Base-by-base conservation (phyloP, 176 grass and related monocot genomes). In the Oryza nivara region DNA sequence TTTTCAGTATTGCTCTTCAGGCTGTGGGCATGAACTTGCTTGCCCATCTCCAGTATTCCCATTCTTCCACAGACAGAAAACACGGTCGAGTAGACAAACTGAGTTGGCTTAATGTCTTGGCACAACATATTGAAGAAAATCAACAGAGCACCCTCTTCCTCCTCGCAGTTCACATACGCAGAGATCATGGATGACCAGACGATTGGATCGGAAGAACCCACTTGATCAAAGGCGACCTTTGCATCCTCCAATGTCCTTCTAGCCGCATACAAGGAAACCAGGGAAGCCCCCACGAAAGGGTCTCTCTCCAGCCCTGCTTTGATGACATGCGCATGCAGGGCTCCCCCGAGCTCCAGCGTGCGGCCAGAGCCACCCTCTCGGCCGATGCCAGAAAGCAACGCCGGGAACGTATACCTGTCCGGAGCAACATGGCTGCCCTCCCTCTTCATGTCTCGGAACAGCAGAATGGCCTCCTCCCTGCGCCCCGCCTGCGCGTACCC, bases 291-390 rank as follows among this genome's bases (percentile, higher is more conserved):
- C 12, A 89, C 76, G 52, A 89, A 89, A 0, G 70, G 72, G 76
- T 89, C 88, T 52, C 47, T 85, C n/a, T 85, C 77, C 82, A 85
- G 60, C 9, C 82, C 82, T 9, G 71, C 78, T 79, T 85, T 89
- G 72, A 89, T 51, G 70, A 75, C 64, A 75, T 82, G 64, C 58
- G 65, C 82, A 64, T 89, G 88, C n/a, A 85, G 9, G 16, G 61
- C 47, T 70, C 11, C 63, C 65, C 20, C 54, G 25, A 81, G 36
- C 36, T 81, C 76, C 49, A 63, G 73, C 82, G 54, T 68, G 64
- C 64, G 69, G 22, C 65, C 22, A 12, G 64, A 30, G 30, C 44
- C 66, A 23, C 3, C 77, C 20, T 79, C 77, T 48, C 40, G 43
- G 41, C 38, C 56, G 26, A 81, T 43, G 36, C 82, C 65, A 6